Base-by-base conservation (phyloP, 2,329 filamentous ascomycete species). In the Aspergillus brasiliensis region DNA sequence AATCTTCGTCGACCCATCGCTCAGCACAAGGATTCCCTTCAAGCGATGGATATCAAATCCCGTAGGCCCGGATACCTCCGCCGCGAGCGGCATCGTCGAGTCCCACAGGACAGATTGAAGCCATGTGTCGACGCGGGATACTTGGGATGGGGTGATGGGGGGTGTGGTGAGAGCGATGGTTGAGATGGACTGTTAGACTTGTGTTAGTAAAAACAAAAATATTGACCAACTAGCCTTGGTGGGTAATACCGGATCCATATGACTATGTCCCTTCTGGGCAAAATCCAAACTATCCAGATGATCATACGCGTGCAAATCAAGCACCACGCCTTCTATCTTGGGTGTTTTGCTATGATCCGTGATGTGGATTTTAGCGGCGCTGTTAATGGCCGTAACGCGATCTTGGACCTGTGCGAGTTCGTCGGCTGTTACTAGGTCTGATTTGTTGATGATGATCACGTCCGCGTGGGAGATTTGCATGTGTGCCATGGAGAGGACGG, bases 381-480 rank as follows among this genome's bases (percentile, higher is more conserved):
- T 90, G 73, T 99, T 99, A 75, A 99, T 98, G 5, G 91, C 89
- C 57, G 84, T 80, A 56, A 98, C 88, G 48, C 95, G 85, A 15
- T 85, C 82, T 63, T 83, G 84, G 7, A 97, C 91, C 0, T 73
- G 77, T n/a, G 85, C 77, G 1, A 98, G 83, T 68, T 97, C 87
- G 6, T 84, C 78, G 1, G 83, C 74, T 5, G 83, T 86, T 3
- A 98, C 92, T 3, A 97, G 82, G 72, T 99, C 95, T 3, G 88
- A 83, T 76, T 99, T 99, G 79, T 99, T 99, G 67, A 99, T 86
- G 40, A 99, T 86, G 47, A 99, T 85, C 8, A 98, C 92, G 77
- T 99, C 95, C 6, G 95, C 95, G 70, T 99, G 94, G 1, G 92
- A 97, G 61, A 99, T 96, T 71, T 99, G 95, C 51, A 98, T 84